Evolutionary conservation across 2,329 filamentous ascomycete species (phyloP), one percentile per base, ranked within the genome.

Genomic region (Amauroascus verrucosus): DNA sequence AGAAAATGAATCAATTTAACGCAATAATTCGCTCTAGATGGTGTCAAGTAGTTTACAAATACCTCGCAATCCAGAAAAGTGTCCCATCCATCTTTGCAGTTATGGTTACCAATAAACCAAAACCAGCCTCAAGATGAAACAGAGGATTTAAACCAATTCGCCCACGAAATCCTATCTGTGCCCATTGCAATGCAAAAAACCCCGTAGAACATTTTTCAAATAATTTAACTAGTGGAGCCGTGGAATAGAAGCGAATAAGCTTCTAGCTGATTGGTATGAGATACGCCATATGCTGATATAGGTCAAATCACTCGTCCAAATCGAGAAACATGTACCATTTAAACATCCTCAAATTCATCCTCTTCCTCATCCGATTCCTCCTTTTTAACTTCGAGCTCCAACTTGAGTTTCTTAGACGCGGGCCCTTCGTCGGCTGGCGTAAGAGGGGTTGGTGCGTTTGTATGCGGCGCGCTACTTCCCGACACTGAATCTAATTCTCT

Each of bases 341-440:
- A 69, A 14, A 71, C 70, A 56, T 73, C 70, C 48, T 72, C 70
- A 55, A 73, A 73, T 53, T 72, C 70, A 48, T 69, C 69, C 3
- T 72, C 70, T 35, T 73, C 71, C 41, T 73, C 71, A 46, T 72
- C 70, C 1, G 68, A 64, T 57, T 71, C 65, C 56, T 71, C 65
- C 46, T 67, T 65, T 54, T 69, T 69, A n/a, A 65, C 57, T 13
- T 61, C 60, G 1, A 58, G 57, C 50, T 72, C 66, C n/a, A 68
- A 59, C 55, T 72, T 75, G 48, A 73, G 61, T 56, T 67, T 74
- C 64, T 76, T 76, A 63, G 75, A 74, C 20, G 64, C 58, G 1
- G 66, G 60, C 3, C 67, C 70, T 20, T 72, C 70, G 33, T 52
- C 69, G 1, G 60, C 61, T n/a, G 64, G 61, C 1, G 65, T 67